Evolutionary conservation across 1,284 basidiomycete genomes (phyloP), one percentile per base, ranked within the genome.

Genomic region (Neolentinus lepideus): DNA sequence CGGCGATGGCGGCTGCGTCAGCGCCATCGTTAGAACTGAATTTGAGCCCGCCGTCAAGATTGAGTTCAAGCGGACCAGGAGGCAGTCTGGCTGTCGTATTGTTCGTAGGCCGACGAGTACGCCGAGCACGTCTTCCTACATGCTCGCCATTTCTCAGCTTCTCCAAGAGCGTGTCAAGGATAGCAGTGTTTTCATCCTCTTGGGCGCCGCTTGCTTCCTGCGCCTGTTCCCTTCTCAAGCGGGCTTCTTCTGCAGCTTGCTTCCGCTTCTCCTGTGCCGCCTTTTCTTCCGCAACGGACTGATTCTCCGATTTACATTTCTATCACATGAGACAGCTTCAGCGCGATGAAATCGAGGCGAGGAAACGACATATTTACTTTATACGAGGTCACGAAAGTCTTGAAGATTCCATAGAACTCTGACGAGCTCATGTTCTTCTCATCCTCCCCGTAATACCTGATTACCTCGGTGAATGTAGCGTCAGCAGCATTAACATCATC

Each of bases 321-420:
- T 94, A 62, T n/a, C 56, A 8, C 33, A 12, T 25, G 19, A 26
- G 29, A 25, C 14, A 19, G n/a, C 51, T 50, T 52, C 35, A 59
- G 53, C 62, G 10, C 55, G 47, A 60, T 54, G 48, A 19, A 59
- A 27, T 25, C 27, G 8, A 9, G 27, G 36, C 9, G 26, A 51
- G 50, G 2, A 25, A 25, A 65, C 77, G 25, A 38, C 45, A 43
- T 21, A n/a, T 16, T 58, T 60, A 92, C 92, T 79, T 81, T 88
- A 71, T 94, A 97, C 1, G 93, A 94, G 0, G 89, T 94, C 24
- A 94, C 82, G 64, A 97, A 97, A 1, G 91, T 95, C 72, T 95
- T 93, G 81, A 97, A 96, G 64, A 95, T 87, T 16, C 86, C 92
- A 71, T 93, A 98, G 73, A 97, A 98, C 65, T 96, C 93, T 6